Percentiles rank a stretch among this genome's conserved stretches.
Evolutionary conservation across 192 early-diverging fungal genomes (phyloP).

Genomic region (Pilobolus umbonatus): DNA sequence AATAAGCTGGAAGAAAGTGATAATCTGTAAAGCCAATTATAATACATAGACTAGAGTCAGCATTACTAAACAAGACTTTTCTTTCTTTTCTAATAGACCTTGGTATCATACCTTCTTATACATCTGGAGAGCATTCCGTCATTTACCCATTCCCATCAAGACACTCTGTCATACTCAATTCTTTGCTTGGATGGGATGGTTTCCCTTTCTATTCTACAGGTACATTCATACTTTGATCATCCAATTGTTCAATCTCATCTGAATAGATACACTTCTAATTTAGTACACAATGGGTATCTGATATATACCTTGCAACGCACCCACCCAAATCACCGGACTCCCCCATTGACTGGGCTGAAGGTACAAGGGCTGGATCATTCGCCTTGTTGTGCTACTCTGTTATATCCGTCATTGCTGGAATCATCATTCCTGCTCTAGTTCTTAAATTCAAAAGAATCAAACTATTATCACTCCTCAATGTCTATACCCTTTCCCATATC

Average conservation of each 20-base stretch:
- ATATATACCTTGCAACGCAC: slow-evolving; percentile 44
- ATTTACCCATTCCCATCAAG: slow-evolving; percentile 68
- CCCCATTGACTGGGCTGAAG: slow-evolving; percentile 38
- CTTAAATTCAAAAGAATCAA: not conserved
- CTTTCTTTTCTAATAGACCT: slow-evolving; percentile 34
- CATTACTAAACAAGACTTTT: too few species aligned
- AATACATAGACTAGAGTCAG: too few species aligned
- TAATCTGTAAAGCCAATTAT: slow-evolving; percentile 12
- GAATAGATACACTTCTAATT: not conserved
- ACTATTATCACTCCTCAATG: slow-evolving; percentile 40
- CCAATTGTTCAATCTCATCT: too few species aligned
- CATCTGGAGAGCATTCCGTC: slow-evolving; percentile 55
- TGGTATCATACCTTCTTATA: slow-evolving; percentile 43
- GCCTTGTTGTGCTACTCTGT: slow-evolving; percentile 78
- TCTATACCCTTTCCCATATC: slow-evolving; percentile 73
- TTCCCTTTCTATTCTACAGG: slow-evolving; percentile 94
- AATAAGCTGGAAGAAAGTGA: slow-evolving; percentile 22
- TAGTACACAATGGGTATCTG: slow-evolving; percentile 65
- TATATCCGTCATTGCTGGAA: slow-evolving; percentile 61
- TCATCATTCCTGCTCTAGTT: slow-evolving; percentile 54
- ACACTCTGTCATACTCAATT: slow-evolving; percentile 86
- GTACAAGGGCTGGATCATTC: slow-evolving; percentile 80
- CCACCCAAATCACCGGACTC: slow-evolving; percentile 6
- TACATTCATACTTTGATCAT: slow-evolving; percentile 45
- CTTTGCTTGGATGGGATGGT: slow-evolving; percentile 98